phyloP scores from a whole-genome alignment of 2,329 filamentous ascomycete genomes.

The Claviceps paspali region DNA sequence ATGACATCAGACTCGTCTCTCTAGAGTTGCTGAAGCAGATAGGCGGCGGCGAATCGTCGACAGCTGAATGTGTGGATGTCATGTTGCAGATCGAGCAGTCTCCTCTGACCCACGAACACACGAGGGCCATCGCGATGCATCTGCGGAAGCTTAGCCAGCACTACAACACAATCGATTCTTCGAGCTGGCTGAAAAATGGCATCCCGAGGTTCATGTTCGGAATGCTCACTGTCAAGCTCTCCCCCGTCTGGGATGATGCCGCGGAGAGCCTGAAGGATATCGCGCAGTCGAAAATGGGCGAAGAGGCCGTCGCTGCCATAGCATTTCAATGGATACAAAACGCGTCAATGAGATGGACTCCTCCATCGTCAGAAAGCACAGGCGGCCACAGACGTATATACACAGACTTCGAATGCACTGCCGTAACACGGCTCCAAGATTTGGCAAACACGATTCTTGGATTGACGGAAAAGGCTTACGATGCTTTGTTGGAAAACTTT shows the following conservation, averaged over 20 bases:
- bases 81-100: conserved; percentile 73
- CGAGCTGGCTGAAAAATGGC: conserved; percentile 52
- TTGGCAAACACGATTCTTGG: conserved; percentile 35
- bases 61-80: conserved; percentile 21
- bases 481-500: conserved; percentile 48
- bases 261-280: conserved; percentile 62
- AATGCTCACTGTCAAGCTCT: conserved; percentile 69
- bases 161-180: conserved; percentile 44
- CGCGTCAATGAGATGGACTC: conserved; percentile 38
- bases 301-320: conserved; percentile 54
- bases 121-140: conserved; percentile 68
- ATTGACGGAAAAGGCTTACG: conserved; percentile 35
- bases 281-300: conserved; percentile 52
- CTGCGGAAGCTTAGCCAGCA: conserved; percentile 57
- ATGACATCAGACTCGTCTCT: conserved; percentile 56
- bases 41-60: conserved; percentile 13
- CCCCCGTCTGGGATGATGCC: conserved; percentile 78
- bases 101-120: conserved; percentile 59
- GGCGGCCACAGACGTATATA: conserved; percentile 24
- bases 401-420: conserved; percentile 76
- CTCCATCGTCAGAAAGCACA: conserved; percentile 21
- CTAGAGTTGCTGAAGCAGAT: conserved; percentile 56
- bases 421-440: conserved; percentile 45
- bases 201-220: conserved; percentile 79
- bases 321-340: conserved; percentile 64